Conservation (phyloP, 306 rosid genomes). For the Casuarina cunninghamiana region DNA sequence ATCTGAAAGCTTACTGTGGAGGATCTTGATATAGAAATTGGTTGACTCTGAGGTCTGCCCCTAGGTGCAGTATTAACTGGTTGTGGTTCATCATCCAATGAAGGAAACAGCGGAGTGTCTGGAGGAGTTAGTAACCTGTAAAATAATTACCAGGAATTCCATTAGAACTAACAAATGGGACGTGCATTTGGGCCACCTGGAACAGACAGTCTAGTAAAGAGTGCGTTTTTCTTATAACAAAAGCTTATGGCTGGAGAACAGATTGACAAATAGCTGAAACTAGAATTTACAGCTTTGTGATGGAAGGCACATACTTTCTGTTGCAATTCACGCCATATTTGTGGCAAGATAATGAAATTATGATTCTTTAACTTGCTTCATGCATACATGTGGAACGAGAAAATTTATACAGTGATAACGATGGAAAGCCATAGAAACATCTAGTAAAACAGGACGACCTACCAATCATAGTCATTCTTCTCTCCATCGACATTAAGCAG, state of each 20-base stretch:
- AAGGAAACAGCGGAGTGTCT: constrained; percentile 82
- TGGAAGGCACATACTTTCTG: not conserved
- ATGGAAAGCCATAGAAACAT: not conserved
- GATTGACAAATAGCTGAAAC: not conserved
- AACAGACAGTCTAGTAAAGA: not conserved
- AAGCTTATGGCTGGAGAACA: not conserved
- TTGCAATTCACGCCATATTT: not conserved
- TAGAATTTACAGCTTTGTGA: constrained; percentile 1
- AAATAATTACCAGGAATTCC: constrained; percentile 26
- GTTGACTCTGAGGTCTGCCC: constrained; percentile 84
- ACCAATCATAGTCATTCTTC: constrained; percentile 88
- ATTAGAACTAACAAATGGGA: constrained; percentile 28
- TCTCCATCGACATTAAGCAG: constrained; percentile 69
- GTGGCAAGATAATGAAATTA: constrained; percentile 11
- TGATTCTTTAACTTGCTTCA: not conserved
- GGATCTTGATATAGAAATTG: constrained; percentile 82
- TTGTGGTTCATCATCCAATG: constrained; percentile 70
- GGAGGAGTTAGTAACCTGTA: constrained; percentile 84
- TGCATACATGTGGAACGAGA: not conserved
- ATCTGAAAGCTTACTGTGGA: constrained; percentile 59
- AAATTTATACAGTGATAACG: not conserved
- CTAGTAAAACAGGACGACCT: constrained; percentile 26
- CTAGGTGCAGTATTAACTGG: constrained; percentile 43
- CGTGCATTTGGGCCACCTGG: not conserved
- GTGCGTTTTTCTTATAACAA: constrained; percentile 8